Percentiles rank a stretch among this genome's conserved stretches.
Conservation (phyloP, 306 rosid genomes). For the Delonix regia region DNA sequence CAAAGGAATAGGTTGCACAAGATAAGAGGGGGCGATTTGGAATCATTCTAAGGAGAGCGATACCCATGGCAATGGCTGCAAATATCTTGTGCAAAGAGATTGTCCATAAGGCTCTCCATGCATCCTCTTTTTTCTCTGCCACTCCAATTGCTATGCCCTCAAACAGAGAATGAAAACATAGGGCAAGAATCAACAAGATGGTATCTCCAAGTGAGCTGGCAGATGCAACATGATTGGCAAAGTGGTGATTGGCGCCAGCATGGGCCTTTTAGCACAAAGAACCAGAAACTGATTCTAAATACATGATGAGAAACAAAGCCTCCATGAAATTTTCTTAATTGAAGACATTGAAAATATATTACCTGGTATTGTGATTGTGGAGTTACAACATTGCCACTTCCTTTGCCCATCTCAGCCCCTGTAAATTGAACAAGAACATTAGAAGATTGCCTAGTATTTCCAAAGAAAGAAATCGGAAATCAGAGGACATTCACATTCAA, state of each 20-base stretch:
- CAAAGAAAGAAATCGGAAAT: not conserved
- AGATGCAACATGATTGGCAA: conserved; percentile 33
- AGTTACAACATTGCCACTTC: conserved; percentile 28
- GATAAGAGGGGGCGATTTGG: conserved; percentile 67
- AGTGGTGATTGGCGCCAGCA: conserved; percentile 37
- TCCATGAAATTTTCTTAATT: not conserved
- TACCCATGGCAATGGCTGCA: conserved; percentile 91
- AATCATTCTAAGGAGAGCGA: conserved; percentile 77
- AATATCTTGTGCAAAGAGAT: conserved; percentile 76
- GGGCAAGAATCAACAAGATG: conserved; percentile 61
- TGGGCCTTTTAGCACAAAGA: conserved; percentile 44
- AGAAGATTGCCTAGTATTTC: not conserved
- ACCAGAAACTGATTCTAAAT: conserved; percentile 5
- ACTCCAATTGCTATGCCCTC: conserved; percentile 85
- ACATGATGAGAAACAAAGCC: not conserved
- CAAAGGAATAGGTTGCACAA: conserved; percentile 60
- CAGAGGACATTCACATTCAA: not conserved
- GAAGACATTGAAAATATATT: conserved; percentile 8
- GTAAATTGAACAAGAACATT: conserved; percentile 19
- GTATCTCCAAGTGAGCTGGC: conserved; percentile 67
- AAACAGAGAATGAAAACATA: conserved; percentile 78
- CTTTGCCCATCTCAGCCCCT: conserved; percentile 33
- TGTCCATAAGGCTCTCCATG: conserved; percentile 90
- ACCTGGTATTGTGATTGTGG: conserved; percentile 48
- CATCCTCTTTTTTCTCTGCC: conserved; percentile 60